These are phyloP conservation scores for sunflower (Helianthus annuus) DNA, from an alignment of 129 eudicot genomes.

Conservation along the genomic window DNA sequence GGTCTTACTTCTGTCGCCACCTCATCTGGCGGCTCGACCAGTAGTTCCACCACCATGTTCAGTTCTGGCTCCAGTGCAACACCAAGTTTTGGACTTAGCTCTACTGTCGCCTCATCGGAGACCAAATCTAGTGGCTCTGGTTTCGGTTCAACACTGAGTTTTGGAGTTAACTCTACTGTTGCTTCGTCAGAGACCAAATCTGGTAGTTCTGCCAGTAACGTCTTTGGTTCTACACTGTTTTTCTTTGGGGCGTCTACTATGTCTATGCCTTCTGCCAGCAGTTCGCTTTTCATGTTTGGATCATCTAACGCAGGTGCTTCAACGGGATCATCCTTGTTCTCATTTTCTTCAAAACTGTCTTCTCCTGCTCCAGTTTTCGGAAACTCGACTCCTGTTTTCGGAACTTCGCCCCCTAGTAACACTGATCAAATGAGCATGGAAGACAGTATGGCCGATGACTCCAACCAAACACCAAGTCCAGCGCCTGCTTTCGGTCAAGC, in stretches of 20 bases:
- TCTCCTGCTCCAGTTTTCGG: conserved; percentile 48
- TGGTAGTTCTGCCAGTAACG: conserved; percentile 33
- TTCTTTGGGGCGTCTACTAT: conserved; percentile 54
- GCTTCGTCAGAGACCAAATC: conserved; percentile 22
- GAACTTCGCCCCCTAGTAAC: conserved; percentile 34
- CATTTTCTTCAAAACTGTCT: conserved; percentile 42
- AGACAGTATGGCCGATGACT: conserved; percentile 94
- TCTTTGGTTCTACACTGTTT: conserved; percentile 46
- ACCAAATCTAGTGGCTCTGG: conserved; percentile 27
- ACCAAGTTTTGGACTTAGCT: conserved; percentile 27
- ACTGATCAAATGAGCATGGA: conserved; percentile 74
- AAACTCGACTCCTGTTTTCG: conserved; percentile 35
- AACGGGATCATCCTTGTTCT: conserved; percentile 46
- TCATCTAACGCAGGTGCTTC: conserved; percentile 45
- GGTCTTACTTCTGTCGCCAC: conserved; percentile 29
- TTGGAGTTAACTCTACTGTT: no score
- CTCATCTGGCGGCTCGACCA: conserved; percentile 38
- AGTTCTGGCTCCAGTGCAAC: conserved; percentile 36
- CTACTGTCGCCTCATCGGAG: conserved; percentile 25
- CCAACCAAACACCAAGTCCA: conserved; percentile 56
- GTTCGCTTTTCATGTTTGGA: conserved; percentile 44
- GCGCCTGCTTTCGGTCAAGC: conserved; percentile 59
- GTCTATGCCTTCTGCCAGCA: conserved; percentile 33
- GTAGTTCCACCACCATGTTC: conserved; percentile 37
- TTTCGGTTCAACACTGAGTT: conserved; percentile 31